Conservation (phyloP, 768 basidiomycete genomes). For the Mycena maculata region DNA sequence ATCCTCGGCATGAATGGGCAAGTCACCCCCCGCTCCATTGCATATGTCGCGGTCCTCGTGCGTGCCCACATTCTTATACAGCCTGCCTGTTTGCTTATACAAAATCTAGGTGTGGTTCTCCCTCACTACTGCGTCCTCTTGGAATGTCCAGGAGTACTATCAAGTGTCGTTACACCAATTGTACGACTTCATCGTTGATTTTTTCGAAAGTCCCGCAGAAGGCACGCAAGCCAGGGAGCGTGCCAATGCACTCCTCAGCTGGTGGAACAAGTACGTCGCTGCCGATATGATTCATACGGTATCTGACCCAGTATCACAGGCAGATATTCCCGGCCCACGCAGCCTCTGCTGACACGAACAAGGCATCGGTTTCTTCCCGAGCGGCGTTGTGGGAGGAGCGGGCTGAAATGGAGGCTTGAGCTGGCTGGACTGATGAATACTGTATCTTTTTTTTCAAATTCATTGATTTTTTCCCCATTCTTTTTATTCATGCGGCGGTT, state of each 20-base stretch:
- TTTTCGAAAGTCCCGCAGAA: slow-evolving; percentile 6
- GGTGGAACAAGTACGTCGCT: slow-evolving; percentile 28
- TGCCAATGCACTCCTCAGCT: slow-evolving; percentile 11
- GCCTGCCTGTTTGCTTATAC: neutral
- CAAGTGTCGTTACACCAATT: slow-evolving; percentile 7
- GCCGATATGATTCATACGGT: neutral
- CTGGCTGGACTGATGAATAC: too few relatives aligned
- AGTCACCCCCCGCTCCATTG: slow-evolving; percentile 17
- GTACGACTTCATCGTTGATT: slow-evolving; percentile 26
- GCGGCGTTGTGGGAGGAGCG: neutral
- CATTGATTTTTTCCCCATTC: too few relatives aligned
- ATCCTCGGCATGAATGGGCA: slow-evolving; percentile 12
- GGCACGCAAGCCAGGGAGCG: slow-evolving; percentile 3
- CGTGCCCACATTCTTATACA: neutral
- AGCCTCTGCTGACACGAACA: neutral
- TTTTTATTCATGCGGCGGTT: too few relatives aligned
- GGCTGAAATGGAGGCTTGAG: neutral
- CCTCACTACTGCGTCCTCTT: neutral
- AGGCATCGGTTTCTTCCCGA: neutral
- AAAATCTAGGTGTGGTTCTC: slow-evolving; percentile 6
- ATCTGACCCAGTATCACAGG: neutral
- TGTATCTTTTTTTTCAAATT: too few relatives aligned
- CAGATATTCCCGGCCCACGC: slow-evolving; percentile 16
- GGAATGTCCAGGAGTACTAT: neutral
- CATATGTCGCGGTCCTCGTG: slow-evolving; percentile 15